Evolutionary conservation across 2,329 filamentous ascomycete genomes (phyloP).

Genomic region (Colletotrichum magnum): DNA sequence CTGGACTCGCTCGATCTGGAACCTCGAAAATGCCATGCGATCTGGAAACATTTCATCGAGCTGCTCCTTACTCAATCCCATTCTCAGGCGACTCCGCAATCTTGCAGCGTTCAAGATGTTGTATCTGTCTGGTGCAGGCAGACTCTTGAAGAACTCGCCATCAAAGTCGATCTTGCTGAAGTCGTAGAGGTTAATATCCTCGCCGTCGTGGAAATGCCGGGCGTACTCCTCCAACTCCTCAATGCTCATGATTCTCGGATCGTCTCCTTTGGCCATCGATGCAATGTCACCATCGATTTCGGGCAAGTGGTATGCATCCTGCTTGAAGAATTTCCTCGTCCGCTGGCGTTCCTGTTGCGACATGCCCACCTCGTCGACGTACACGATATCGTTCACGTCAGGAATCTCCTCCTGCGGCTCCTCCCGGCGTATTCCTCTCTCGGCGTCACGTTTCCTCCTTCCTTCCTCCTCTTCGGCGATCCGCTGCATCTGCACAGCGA

Average conservation of each 20-base stretch:
- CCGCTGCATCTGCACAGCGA: slow-evolving; percentile 95
- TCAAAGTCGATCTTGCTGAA: slow-evolving; percentile 99
- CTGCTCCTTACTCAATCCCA: slow-evolving; percentile 98
- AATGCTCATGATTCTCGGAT: slow-evolving; percentile 95
- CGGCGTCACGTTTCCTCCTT: slow-evolving; percentile 67
- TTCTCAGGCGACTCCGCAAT: slow-evolving; percentile 87
- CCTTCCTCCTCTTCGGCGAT: slow-evolving; percentile 87
- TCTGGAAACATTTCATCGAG: slow-evolving; percentile 97
- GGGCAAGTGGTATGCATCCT: slow-evolving; percentile 95
- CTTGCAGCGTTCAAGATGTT: slow-evolving; percentile 97
- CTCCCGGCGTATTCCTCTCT: slow-evolving; percentile 59
- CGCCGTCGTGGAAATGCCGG: slow-evolving; percentile 89
- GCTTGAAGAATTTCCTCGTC: slow-evolving; percentile 86
- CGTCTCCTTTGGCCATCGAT: slow-evolving; percentile 90
- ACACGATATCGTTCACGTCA: slow-evolving; percentile 79
- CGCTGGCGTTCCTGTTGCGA: slow-evolving; percentile 80
- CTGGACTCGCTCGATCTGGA: slow-evolving; percentile 94
- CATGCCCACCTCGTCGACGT: slow-evolving; percentile 92
- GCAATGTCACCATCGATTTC: slow-evolving; percentile 85
- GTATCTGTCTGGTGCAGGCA: slow-evolving; percentile 92
- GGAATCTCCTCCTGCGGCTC: slow-evolving; percentile 79
- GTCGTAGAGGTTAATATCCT: slow-evolving; percentile 93
- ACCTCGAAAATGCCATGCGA: slow-evolving; percentile 95
- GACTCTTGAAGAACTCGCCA: slow-evolving; percentile 91
- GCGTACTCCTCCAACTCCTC: slow-evolving; percentile 96